Evolutionary conservation across 164 flowering plant genomes (phyloP).

Genomic region (Echeveria elegans): DNA sequence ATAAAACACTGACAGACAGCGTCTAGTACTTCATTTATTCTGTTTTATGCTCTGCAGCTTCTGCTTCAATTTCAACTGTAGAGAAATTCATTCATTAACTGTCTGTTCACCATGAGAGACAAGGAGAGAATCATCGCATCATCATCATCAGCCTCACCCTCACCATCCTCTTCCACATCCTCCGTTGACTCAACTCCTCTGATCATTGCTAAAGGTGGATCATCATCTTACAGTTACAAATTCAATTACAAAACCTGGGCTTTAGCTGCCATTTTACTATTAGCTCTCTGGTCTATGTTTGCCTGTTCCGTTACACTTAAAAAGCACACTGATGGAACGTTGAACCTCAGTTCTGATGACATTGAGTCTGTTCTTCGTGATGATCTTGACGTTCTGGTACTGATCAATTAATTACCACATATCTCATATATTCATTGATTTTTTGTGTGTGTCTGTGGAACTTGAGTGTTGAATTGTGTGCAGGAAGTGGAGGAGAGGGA

Average conservation of each 20-base stretch:
- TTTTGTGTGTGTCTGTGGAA: neutral
- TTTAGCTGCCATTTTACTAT: conserved; percentile 29
- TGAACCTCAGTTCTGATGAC: conserved; percentile 16
- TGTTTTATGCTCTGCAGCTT: neutral
- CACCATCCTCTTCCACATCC: neutral
- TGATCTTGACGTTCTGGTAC: conserved; percentile 48
- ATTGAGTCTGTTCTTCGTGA: conserved; percentile 17
- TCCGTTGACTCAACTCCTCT: neutral
- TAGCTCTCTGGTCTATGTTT: conserved; percentile 56
- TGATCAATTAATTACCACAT: neutral
- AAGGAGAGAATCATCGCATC: conserved; percentile 1
- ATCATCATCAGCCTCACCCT: neutral
- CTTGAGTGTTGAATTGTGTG: neutral
- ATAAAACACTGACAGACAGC: neutral
- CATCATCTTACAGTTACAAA: too few species aligned
- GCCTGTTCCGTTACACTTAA: conserved; percentile 48
- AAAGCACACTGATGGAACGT: conserved; percentile 32
- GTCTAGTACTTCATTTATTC: neutral
- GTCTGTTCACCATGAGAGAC: conserved; percentile 1
- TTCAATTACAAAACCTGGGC: conserved; percentile 40
- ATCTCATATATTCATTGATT: neutral
- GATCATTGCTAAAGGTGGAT: neutral
- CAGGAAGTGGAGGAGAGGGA: conserved; percentile 7
- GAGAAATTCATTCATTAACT: neutral
- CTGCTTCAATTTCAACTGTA: conserved; percentile 4